Percentiles rank a stretch among this genome's conserved stretches.
Evolutionary conservation across 1,284 basidiomycete genomes (phyloP).

Genomic region (Pseudozyma thailandica): DNA sequence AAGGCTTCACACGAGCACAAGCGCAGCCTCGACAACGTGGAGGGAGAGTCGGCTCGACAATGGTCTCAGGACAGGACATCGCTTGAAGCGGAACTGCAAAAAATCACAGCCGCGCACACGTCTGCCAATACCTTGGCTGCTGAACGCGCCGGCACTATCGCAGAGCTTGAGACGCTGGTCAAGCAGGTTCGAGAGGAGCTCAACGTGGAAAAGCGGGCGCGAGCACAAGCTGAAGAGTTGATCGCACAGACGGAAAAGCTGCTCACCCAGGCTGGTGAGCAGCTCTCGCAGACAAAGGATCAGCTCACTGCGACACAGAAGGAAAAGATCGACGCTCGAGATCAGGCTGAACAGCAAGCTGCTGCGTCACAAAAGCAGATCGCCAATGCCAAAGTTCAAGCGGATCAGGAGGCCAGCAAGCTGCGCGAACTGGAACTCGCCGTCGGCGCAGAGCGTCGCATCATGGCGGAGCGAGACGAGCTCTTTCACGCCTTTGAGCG

Average conservation of each 20-base stretch:
- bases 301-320: too few species aligned
- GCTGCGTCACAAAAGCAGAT: constrained; percentile 4
- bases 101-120: constrained; percentile 1
- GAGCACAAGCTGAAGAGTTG: constrained; percentile 2
- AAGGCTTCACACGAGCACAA: constrained; percentile 21
- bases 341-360: constrained; percentile 5
- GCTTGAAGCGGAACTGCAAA: constrained; percentile 15
- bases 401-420: constrained; percentile 22
- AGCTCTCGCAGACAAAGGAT: neutral
- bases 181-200: constrained; percentile 16
- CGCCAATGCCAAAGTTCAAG: constrained; percentile 4
- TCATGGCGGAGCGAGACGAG: constrained; percentile 55
- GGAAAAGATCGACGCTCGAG: too few species aligned
- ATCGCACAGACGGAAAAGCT: neutral
- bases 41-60: constrained; percentile 9
- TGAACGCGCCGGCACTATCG: constrained; percentile 16
- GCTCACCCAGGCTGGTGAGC: neutral
- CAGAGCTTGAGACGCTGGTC: constrained; percentile 17
- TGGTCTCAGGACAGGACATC: constrained; percentile 21
- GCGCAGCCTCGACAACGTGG: constrained; percentile 15
- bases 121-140: constrained; percentile 8
- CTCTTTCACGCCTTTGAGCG: constrained; percentile 58
- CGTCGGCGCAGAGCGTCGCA: constrained; percentile 50
- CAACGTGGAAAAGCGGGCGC: constrained; percentile 6
- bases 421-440: constrained; percentile 54